Evolutionary conservation across 2,329 filamentous ascomycete species (phyloP), one percentile per base, ranked within the genome.

Genomic region (Phyllosticta citrichinensis): DNA sequence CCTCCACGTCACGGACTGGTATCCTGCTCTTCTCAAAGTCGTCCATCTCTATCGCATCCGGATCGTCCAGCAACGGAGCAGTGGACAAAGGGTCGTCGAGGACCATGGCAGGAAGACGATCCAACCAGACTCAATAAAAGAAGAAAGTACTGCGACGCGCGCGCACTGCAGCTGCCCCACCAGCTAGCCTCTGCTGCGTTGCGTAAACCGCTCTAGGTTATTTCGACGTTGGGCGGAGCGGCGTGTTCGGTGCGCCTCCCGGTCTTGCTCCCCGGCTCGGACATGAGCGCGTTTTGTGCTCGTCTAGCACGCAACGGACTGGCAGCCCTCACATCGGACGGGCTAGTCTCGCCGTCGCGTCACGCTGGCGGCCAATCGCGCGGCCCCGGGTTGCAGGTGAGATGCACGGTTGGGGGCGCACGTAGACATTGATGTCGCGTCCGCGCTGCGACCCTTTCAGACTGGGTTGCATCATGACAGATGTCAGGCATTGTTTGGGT

Each of bases 1-100:
- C 61, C 10, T 33, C 50, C 22, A 62, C 62, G 8, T 61, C 57
- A n/a, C 52, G 40, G 0, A 27, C 53, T 10, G 58, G 58, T 9
- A 56, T 52, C 5, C 22, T 22, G 11, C 25, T 52, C 58, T 60
- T 60, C 12, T 25, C 53, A 47, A 47, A 47, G 40, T 47, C 40
- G 24, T 40, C 52, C 53, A 33, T n/a, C 35, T 55, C 33, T 3
- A 47, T 47, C 4, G 14, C 40, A 17, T n/a, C 17, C 40, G 40
- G 14, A 14, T 47, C 40, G 40, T 47, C 40, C 40, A 47, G 40
- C 40, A 47, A 47, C 40, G 14, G 12, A 3, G 40, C n/a, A 47
- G 12, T 19, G 4, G 40, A n/a, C 40, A 47, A 47, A 47, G 40
- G 40, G 40, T 47, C 40, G 40, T 47, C 40, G 6, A 47, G 12